Base-by-base conservation (phyloP, 345 rosid species). In the Acer negundo region DNA sequence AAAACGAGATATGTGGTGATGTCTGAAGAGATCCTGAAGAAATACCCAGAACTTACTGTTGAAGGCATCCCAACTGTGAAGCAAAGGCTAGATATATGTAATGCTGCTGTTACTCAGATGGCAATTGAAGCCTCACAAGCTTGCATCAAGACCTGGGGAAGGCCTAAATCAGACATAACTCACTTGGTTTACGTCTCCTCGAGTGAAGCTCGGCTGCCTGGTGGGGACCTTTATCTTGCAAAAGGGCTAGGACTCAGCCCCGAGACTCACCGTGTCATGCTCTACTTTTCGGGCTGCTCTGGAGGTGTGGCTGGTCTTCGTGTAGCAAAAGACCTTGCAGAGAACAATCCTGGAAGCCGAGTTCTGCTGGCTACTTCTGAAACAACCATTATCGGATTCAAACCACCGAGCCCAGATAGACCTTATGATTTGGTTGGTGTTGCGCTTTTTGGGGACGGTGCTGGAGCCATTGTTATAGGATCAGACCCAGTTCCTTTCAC, bases 371-470 rank as follows among this genome's bases (percentile, higher is more conserved):
- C 97, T 46, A 95, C 98, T 24, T 87, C 98, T 10, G 98, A 95
- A 84, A 95, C 98, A 10, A 95, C 98, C 40, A 92, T 96, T 69
- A 91, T 96, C 28, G 99, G 99, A 20, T 94, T 91, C 84, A 94
- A 89, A 62, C 99, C 99, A 2, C 99, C 99, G 1, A 94, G 91
- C 81, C 86, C 81, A 4, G 86, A 90, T 26, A 81, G 99, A 79
- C 99, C 98, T 0, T 96, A 96, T 74, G 99, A 95, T 78, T 91
- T 94, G 19, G 99, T 95, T n/a, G 99, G 98, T 16, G 99, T 89
- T 3, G 97, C 99, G 1, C 87, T 93, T 67, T 95, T 95, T 46
- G 99, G 99, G 10, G 97, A 95, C 65, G 99, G 98, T 64, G 97
- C 98, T 0, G 97, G 94, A 61, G 97, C 98, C 42, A 83, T 92